phyloP scores from a whole-genome alignment of 2,329 filamentous ascomycete species.

The Botrytis sinoallii region DNA sequence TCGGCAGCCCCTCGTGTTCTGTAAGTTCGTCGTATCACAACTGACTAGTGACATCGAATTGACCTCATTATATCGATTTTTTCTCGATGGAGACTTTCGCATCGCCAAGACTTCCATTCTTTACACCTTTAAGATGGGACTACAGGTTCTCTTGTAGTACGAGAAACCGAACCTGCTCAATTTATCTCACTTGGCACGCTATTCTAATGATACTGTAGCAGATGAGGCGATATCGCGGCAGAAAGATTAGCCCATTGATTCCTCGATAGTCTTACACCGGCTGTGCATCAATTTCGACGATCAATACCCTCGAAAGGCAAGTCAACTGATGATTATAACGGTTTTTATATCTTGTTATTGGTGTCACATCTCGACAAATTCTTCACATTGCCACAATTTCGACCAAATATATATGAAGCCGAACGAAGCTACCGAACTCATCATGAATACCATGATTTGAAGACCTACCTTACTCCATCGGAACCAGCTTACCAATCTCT shows the following conservation, averaged over 20 bases:
- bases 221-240: background rate
- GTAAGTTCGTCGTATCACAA: background rate
- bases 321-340: background rate
- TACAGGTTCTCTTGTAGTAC: background rate
- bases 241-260: background rate
- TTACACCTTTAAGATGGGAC: background rate
- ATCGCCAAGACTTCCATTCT: background rate
- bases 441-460: background rate
- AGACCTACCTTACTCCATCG: background rate
- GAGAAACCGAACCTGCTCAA: background rate
- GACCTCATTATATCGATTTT: background rate
- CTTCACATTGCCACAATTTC: background rate
- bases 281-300: background rate
- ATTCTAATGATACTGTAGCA: background rate
- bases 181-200: background rate
- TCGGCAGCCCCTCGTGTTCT: background rate
- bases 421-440: background rate
- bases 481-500: background rate
- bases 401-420: background rate
- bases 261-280: background rate
- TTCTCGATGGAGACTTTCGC: background rate
- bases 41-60: background rate
- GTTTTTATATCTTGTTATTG: background rate
- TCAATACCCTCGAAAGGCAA: background rate
- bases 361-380: background rate